Evolutionary conservation across 176 grass and related monocot genomes (phyloP).

Genomic region (Oryza longistaminata): DNA sequence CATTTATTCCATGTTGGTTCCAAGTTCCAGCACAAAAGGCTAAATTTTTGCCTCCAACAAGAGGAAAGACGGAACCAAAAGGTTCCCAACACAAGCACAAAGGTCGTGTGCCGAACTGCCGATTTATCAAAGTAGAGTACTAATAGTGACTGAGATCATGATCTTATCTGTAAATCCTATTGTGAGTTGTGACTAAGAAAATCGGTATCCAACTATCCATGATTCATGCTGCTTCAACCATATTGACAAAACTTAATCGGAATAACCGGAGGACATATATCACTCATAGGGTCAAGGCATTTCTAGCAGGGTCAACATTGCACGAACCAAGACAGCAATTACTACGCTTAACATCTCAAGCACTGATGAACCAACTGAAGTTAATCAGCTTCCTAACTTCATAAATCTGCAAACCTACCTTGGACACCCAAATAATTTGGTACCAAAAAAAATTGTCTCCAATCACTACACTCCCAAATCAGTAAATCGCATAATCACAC

Average conservation of each 20-base stretch:
- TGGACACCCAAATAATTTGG: slow-evolving; percentile 10
- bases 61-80: not conserved
- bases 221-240: not conserved
- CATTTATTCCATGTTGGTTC: not conserved
- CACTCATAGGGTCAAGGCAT: not conserved
- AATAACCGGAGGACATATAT: slow-evolving; percentile 1
- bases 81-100: not conserved
- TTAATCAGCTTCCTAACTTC: not conserved
- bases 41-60: not conserved
- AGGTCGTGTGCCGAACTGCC: no score
- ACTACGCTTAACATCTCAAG: not conserved
- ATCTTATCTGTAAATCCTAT: not conserved
- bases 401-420: not conserved
- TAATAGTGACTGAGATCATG: not conserved
- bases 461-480: not conserved
- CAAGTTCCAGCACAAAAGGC: not conserved
- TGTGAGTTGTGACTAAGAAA: not conserved
- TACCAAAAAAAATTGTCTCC: not conserved
- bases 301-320: not conserved
- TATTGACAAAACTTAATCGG: not conserved
- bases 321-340: not conserved
- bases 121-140: not conserved
- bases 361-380: not conserved
- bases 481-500: slow-evolving; percentile 2
- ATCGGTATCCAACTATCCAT: not conserved